Evolutionary conservation across 257 asterid genomes (phyloP), one percentile per base, ranked within the genome.

Genomic region (Nicotiana paniculata): DNA sequence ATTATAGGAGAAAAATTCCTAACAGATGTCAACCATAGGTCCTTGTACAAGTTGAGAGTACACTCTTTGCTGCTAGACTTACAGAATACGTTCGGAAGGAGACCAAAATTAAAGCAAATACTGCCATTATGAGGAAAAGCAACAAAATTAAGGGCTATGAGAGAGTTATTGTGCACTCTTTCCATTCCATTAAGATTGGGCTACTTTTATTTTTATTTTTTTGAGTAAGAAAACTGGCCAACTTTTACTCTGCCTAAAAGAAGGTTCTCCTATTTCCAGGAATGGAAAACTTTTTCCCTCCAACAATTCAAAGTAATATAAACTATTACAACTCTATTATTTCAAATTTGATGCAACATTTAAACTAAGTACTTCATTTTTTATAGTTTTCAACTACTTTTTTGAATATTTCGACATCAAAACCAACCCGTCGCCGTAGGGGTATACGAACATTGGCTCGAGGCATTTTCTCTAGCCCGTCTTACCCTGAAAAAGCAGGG

Each of bases 371-470:
- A 24, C 61, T 70, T 24, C 61, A 24, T 21, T 24, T 43, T 43
- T 46, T 46, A 72, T 72, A 24, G 13, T 24, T 24, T 6, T 24
- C 24, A 72, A 72, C 61, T 72, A 70, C 39, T 13, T 24, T 12
- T 70, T 72, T 72, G 39, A 72, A 72, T 24, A 72, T 24, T 72
- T 72, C 7, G 33, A 72, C 79, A 72, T 46, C 61, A 72, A 70
- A 43, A n/a, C 58, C 77, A 69, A 69, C 54, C 48, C 1, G 48
- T 39, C 9, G 46, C 9, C 46, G 9, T 39, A 39, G 46, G 46
- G 9, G 9, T 39, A 39, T 6, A 39, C 9, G 48, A 39, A 39
- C 48, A 39, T 39, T 39, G 48, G 48, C 48, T 39, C 48, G 48
- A 39, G 48, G 10, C 9, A 39, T 39, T 39, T 39, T 6, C 48